Percentiles rank a stretch among this genome's conserved stretches.
Conservation (phyloP, 768 basidiomycete species). For the Lentinula detonsa region DNA sequence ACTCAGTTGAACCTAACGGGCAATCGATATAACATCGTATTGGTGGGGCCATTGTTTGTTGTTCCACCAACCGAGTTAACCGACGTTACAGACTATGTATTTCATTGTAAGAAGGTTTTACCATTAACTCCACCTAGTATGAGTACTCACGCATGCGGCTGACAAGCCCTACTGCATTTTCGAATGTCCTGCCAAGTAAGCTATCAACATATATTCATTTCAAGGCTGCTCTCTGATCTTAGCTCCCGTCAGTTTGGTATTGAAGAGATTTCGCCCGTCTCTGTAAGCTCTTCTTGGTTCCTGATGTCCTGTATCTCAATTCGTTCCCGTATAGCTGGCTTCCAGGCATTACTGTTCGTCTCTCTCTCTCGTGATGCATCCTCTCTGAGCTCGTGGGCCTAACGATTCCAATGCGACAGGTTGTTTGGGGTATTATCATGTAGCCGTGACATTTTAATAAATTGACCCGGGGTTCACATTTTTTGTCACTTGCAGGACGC, state of each 20-base stretch:
- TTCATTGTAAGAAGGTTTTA: slow-evolving; percentile 46
- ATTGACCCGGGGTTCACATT: not conserved
- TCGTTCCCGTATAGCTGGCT: slow-evolving; percentile 40
- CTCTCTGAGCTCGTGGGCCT: not conserved
- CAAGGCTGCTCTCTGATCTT: not conserved
- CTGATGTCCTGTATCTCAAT: not conserved
- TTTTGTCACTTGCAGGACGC: slow-evolving; percentile 30
- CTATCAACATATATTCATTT: not conserved
- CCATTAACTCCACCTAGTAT: not conserved
- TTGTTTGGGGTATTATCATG: slow-evolving; percentile 63
- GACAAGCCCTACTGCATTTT: slow-evolving; percentile 55
- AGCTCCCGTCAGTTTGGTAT: slow-evolving; percentile 22
- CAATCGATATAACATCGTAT: slow-evolving; percentile 59
- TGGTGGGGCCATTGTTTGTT: slow-evolving; percentile 32
- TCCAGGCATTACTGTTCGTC: slow-evolving; percentile 53
- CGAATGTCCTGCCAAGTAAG: slow-evolving; percentile 68
- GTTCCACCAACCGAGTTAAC: not conserved
- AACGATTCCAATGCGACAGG: slow-evolving; percentile 21
- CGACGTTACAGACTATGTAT: slow-evolving; percentile 50
- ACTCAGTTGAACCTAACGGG: slow-evolving; percentile 51
- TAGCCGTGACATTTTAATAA: slow-evolving; percentile 18
- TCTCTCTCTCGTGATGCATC: not conserved
- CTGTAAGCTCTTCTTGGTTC: slow-evolving; percentile 26
- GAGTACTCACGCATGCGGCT: not conserved
- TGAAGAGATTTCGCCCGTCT: slow-evolving; percentile 62